Conservation (phyloP, 805 yeast species). For the Debaryomyces prosopidis region DNA sequence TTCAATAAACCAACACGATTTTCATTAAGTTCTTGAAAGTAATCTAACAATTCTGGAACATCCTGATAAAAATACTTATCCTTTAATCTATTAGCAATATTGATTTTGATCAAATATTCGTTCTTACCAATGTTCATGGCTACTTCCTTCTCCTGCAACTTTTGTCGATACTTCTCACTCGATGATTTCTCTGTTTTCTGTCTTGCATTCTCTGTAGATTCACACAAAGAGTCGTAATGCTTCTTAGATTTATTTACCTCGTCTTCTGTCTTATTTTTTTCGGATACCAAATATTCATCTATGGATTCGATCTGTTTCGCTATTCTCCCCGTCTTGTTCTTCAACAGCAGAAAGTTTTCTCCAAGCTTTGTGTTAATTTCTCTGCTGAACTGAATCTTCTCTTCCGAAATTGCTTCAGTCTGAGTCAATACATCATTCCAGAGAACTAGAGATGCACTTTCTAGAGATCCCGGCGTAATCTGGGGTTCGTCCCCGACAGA, state of each 20-base stretch:
- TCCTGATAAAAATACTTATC: conserved; percentile 94
- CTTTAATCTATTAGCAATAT: conserved; percentile 84
- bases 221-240: conserved; percentile 79
- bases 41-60: conserved; percentile 84
- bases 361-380: conserved; percentile 63
- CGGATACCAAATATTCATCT: conserved; percentile 54
- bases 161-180: conserved; percentile 51
- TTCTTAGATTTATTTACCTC: conserved; percentile 67
- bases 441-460: conserved; percentile 79
- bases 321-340: conserved; percentile 52
- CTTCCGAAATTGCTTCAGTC: conserved; percentile 77
- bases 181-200: conserved; percentile 63
- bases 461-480: conserved; percentile 93
- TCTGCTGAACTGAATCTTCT: conserved; percentile 55
- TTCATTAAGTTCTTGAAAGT: conserved; percentile 81
- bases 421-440: conserved; percentile 89
- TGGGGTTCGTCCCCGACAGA: conserved; percentile 91
- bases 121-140: conserved; percentile 92
- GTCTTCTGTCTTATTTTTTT: conserved; percentile 50
- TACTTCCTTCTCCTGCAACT: conserved; percentile 58
- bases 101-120: conserved; percentile 74
- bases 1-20: conserved; percentile 72
- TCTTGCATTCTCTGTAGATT: conserved; percentile 76
- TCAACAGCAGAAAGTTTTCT: conserved; percentile 58
- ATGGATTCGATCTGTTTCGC: conserved; percentile 57